phyloP scores from a whole-genome alignment of 163 green algal genomes.

The Chlamydomonas reinhardtii region DNA sequence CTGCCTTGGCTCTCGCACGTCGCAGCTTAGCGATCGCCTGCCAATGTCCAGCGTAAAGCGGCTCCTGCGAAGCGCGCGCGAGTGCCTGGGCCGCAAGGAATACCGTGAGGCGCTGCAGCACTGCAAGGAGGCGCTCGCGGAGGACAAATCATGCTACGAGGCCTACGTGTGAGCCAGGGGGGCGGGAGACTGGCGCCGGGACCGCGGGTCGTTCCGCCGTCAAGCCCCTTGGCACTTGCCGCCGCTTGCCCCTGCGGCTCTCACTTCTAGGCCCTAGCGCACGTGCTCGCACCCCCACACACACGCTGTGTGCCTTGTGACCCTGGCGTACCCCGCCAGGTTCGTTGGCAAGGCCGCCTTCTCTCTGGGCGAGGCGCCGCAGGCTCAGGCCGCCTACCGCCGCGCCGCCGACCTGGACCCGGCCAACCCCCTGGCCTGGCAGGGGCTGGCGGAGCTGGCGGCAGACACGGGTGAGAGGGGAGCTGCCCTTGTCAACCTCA shows the following conservation, averaged over 20 bases:
- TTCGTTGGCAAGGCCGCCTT: slow-evolving; percentile 78
- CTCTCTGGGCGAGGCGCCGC: slow-evolving; percentile 60
- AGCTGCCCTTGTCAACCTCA: too few species aligned
- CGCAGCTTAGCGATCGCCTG: too few species aligned
- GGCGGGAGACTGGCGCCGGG: background rate
- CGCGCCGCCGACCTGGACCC: slow-evolving; percentile 64
- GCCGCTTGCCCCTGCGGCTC: too few species aligned
- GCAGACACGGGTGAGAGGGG: slow-evolving; percentile 48
- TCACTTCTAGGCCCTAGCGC: too few species aligned
- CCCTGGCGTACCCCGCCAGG: too few species aligned
- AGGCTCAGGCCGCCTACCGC: slow-evolving; percentile 65
- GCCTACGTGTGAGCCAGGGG: slow-evolving; percentile 69
- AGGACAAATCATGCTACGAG: slow-evolving; percentile 71
- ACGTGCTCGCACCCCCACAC: too few species aligned
- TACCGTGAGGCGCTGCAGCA: slow-evolving; percentile 64
- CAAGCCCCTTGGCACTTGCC: too few species aligned
- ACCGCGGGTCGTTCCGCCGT: background rate
- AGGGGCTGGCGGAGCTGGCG: slow-evolving; percentile 78
- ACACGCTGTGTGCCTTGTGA: too few species aligned
- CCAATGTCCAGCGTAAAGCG: slow-evolving; percentile 23
- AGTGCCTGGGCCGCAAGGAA: slow-evolving; percentile 54
- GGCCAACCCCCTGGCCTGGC: slow-evolving; percentile 71
- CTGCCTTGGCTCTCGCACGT: too few species aligned
- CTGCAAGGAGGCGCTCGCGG: slow-evolving; percentile 73
- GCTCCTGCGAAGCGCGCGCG: slow-evolving; percentile 57